Conservation (phyloP, 352 stramenopile species). For the Globisporangium mamillatum region DNA sequence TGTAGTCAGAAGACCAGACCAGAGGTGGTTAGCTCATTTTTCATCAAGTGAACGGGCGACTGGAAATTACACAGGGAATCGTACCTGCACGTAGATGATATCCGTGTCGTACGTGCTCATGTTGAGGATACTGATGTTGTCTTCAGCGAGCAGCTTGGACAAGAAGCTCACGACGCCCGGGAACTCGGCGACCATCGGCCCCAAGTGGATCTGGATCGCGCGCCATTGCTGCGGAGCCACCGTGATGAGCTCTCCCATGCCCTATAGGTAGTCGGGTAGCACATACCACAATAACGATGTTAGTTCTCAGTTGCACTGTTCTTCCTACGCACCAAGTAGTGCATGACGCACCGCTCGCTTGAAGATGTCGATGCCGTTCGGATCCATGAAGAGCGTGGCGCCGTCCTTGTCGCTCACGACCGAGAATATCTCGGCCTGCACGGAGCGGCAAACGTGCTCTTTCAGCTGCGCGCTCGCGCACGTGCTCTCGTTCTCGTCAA, state of each 20-base stretch:
- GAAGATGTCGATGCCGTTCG: conserved; percentile 80
- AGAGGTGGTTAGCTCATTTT: no score
- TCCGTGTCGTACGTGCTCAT: conserved; percentile 90
- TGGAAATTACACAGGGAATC: not conserved
- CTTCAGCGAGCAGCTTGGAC: conserved; percentile 77
- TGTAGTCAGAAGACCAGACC: no score
- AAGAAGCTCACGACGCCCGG: conserved; percentile 82
- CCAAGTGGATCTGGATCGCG: conserved; percentile 83
- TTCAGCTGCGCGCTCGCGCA: conserved; percentile 27
- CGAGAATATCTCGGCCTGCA: conserved; percentile 84
- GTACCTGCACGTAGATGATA: conserved; percentile 82
- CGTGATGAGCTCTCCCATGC: conserved; percentile 62
- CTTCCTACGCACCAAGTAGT: not conserved
- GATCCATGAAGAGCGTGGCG: conserved; percentile 82
- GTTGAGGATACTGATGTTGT: conserved; percentile 88
- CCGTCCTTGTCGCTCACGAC: conserved; percentile 76
- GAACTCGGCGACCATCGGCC: conserved; percentile 84
- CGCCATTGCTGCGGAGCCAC: conserved; percentile 74
- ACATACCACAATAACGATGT: not conserved
- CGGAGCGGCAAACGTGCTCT: conserved; percentile 67
- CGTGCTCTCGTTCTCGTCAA: conserved; percentile 66
- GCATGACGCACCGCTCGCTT: conserved; percentile 49
- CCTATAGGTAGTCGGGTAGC: conserved; percentile 22
- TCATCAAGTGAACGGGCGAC: not conserved
- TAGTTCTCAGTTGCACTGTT: not conserved